Conservation (phyloP, 495 filamentous ascomycete genomes). For the Aspergillus taichungensis region DNA sequence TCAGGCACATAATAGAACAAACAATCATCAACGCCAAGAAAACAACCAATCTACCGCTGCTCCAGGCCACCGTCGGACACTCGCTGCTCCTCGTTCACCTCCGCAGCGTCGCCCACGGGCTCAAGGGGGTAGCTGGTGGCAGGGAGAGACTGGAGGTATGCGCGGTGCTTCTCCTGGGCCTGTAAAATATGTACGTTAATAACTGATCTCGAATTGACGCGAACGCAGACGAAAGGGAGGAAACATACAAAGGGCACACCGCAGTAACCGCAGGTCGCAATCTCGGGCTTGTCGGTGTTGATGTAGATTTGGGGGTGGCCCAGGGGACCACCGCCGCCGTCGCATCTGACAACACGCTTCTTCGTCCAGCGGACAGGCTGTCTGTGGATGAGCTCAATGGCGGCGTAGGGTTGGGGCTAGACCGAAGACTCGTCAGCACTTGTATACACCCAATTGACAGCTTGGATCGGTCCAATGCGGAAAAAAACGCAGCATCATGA, state of each 20-base stretch:
- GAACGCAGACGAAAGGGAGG: too few species aligned
- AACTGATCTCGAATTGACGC: too few species aligned
- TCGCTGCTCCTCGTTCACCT: constrained; percentile 47
- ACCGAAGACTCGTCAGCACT: background rate
- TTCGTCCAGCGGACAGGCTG: constrained; percentile 91
- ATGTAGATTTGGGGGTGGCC: constrained; percentile 94
- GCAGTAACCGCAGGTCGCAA: constrained; percentile 83
- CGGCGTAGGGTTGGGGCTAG: constrained; percentile 78
- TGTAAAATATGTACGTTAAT: constrained; percentile 21
- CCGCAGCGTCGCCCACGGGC: constrained; percentile 38
- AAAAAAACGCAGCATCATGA: background rate
- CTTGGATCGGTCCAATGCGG: background rate
- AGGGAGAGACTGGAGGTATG: constrained; percentile 71
- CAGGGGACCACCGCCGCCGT: constrained; percentile 85
- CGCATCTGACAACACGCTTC: constrained; percentile 70
- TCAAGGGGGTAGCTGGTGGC: constrained; percentile 68
- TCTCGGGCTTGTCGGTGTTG: constrained; percentile 95
- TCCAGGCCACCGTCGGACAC: constrained; percentile 44
- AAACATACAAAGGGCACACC: constrained; percentile 84
- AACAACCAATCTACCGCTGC: constrained; percentile 39
- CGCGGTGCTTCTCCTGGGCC: constrained; percentile 81
- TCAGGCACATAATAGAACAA: constrained; percentile 7
- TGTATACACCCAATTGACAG: constrained; percentile 3
- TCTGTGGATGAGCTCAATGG: constrained; percentile 92
- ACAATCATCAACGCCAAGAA: constrained; percentile 36